A percentile compares a stretch with the other conserved stretches of the same genome.
Conservation (phyloP, 371 early-diverging fungal species). For the Mucor piriformis region DNA sequence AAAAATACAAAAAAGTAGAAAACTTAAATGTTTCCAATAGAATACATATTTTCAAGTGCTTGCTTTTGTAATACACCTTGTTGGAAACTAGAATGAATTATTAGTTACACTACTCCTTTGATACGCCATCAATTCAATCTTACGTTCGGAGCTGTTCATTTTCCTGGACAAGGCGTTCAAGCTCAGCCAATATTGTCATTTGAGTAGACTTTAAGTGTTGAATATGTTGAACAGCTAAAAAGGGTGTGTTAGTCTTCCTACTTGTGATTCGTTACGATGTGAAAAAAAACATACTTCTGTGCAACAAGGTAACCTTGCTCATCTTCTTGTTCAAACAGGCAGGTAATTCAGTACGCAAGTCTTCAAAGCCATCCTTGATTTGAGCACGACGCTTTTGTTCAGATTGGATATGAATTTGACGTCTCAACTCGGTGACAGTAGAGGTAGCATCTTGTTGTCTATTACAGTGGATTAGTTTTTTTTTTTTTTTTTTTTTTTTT, state of each 20-base stretch:
- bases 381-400: slow-evolving; percentile 57
- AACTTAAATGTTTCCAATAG: slow-evolving; percentile 27
- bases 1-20: neutral
- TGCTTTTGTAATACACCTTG: slow-evolving; percentile 53
- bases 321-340: slow-evolving; percentile 50
- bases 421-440: slow-evolving; percentile 40
- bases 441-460: slow-evolving; percentile 9
- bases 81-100: slow-evolving; percentile 37
- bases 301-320: slow-evolving; percentile 48
- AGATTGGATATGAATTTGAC: slow-evolving; percentile 56
- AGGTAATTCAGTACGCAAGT: slow-evolving; percentile 46
- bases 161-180: slow-evolving; percentile 40
- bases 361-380: slow-evolving; percentile 57
- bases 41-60: slow-evolving; percentile 54
- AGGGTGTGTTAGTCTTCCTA: too few species aligned
- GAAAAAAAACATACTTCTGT: slow-evolving; percentile 34
- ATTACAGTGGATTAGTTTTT: neutral
- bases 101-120: neutral
- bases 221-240: slow-evolving; percentile 40
- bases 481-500: too few species aligned
- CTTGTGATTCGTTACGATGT: neutral
- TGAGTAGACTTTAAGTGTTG: slow-evolving; percentile 41
- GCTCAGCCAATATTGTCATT: slow-evolving; percentile 38
- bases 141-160: slow-evolving; percentile 44
- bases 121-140: neutral